These are phyloP conservation scores for Exobasidium rhododendri DNA, from an alignment of 1,284 basidiomycete species.

Conservation along the genomic window DNA sequence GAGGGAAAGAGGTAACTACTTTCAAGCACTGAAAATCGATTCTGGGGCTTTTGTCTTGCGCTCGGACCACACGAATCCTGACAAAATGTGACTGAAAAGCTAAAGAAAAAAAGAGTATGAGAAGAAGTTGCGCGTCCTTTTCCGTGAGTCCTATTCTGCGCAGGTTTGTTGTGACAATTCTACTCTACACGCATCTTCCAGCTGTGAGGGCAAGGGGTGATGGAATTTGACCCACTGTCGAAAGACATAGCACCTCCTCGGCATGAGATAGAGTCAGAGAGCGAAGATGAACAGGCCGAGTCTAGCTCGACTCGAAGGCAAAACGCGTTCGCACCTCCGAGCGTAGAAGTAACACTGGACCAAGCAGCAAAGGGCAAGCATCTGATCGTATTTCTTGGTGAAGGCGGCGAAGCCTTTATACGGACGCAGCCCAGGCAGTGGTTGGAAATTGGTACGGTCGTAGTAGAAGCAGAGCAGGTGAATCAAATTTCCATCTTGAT, in stretches of 20 bases:
- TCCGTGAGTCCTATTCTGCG: too few relatives aligned
- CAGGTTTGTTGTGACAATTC: too few relatives aligned
- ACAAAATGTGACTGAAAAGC: too few relatives aligned
- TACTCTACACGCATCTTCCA: too few relatives aligned
- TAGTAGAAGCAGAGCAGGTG: slow-evolving; percentile 5
- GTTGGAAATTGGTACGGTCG: not conserved
- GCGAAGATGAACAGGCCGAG: not conserved
- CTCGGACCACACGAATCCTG: not conserved
- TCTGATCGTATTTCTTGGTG: not conserved
- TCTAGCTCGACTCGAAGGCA: not conserved
- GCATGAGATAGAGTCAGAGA: slow-evolving; percentile 13
- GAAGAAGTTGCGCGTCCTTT: slow-evolving; percentile 1
- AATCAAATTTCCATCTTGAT: not conserved
- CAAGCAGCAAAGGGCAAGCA: not conserved
- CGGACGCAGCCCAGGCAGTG: not conserved
- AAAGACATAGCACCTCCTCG: slow-evolving; percentile 6
- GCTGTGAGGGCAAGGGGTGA: too few relatives aligned
- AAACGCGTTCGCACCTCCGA: not conserved
- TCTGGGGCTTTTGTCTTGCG: too few relatives aligned
- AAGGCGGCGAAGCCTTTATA: slow-evolving; percentile 1
- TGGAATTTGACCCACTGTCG: slow-evolving; percentile 12
- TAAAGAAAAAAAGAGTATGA: slow-evolving; percentile 6
- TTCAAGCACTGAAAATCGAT: too few relatives aligned
- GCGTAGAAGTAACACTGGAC: not conserved
- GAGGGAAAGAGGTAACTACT: too few relatives aligned